These are phyloP conservation scores for Candida montana DNA, from an alignment of 805 yeast genomes.

Conservation along the genomic window DNA sequence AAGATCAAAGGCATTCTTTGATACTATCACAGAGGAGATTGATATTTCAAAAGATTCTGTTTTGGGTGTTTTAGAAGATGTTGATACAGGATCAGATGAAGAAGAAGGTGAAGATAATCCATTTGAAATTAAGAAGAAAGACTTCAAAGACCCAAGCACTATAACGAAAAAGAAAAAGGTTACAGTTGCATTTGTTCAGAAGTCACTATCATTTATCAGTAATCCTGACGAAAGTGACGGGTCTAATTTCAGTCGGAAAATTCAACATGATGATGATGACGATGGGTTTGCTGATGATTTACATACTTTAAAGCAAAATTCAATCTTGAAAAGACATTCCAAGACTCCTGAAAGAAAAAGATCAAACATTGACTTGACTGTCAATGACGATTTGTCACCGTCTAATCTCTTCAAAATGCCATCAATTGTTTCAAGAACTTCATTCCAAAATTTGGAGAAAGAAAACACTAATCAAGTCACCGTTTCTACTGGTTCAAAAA, in stretches of 20 bases:
- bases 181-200: constrained; percentile 51
- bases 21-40: constrained; percentile 49
- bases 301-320: constrained; percentile 39
- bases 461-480: constrained; percentile 40
- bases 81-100: constrained; percentile 25
- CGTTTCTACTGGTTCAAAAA: constrained; percentile 46
- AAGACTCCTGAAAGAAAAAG: constrained; percentile 22
- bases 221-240: constrained; percentile 24
- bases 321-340: constrained; percentile 29
- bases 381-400: constrained; percentile 17
- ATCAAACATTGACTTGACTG: constrained; percentile 16
- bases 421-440: constrained; percentile 35
- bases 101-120: constrained; percentile 27
- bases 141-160: constrained; percentile 18
- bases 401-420: constrained; percentile 28
- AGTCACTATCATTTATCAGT: constrained; percentile 48
- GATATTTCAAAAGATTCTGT: constrained; percentile 28
- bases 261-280: constrained; percentile 19
- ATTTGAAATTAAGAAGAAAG: constrained; percentile 25
- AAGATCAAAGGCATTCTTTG: constrained; percentile 62
- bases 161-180: constrained; percentile 31
- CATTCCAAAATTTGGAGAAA: constrained; percentile 33
- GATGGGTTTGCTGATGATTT: constrained; percentile 41
- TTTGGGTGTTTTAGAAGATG: constrained; percentile 24
- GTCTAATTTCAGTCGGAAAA: constrained; percentile 22